Base-by-base conservation (phyloP, 2,329 filamentous ascomycete genomes). In the Microdochium trichocladiopsis region DNA sequence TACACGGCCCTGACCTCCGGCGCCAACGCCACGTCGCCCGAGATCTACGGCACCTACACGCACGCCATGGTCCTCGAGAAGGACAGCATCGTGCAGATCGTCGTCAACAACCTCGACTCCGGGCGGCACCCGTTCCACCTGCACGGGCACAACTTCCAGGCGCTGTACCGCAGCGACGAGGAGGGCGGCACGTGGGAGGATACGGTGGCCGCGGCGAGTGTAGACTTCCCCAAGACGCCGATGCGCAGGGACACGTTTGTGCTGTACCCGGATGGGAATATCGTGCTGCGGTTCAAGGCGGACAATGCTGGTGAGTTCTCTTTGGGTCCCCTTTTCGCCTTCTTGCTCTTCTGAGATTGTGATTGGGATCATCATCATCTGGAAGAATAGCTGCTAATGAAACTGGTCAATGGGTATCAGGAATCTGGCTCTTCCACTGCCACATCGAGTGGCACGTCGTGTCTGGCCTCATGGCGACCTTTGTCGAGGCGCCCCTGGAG, bases 381-480 rank as follows among this genome's bases (percentile, higher is more conserved):
- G 77, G 0, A 56, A 68, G 11, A 70, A 92, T 92, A 59, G 88
- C 88, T 0, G 88, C 87, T 0, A n/a, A n/a, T n/a, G 88, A 76
- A 33, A 33, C 28, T 33, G 28, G n/a, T n/a, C n/a, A n/a, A n/a
- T n/a, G n/a, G n/a, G n/a, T n/a, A n/a, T 90, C 59, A 84, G 84
- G 84, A 60, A 72, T 87, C 23, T 88, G 84, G 84, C 66, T 87
- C 4, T 88, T 91, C 71, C 88, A 91, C 68, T 92, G 88, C 67
- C 88, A 93, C 65, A 86, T 92, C 51, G 86, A 89, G 63, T 93
- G 86, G 86, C 87, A 90, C 63, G 73, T 88, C 53, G 70, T 77
- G 1, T 82, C 82, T 2, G 87, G 87, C n/a, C 73, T 90, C 2
- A 72, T 82, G 2, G 78, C 83, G 23, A 83, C 82, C 1, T 78